Percentiles rank a stretch among this genome's conserved stretches.
Evolutionary conservation across 257 asterid genomes (phyloP).

Genomic region (Primulina eburnea): DNA sequence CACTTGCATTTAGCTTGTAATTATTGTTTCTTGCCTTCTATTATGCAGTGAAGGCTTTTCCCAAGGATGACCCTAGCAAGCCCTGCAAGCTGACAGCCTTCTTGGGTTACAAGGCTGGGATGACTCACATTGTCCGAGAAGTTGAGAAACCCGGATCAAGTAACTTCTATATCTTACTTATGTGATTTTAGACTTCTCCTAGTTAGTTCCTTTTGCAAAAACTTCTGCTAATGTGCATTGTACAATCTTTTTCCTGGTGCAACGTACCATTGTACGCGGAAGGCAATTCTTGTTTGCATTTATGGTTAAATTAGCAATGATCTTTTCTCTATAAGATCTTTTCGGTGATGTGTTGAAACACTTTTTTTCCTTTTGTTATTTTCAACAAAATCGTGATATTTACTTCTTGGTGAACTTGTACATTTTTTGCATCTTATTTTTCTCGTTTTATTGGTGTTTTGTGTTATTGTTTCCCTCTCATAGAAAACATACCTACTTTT

Average conservation of each 20-base stretch:
- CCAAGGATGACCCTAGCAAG: constrained; percentile 57
- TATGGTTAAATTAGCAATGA: background rate
- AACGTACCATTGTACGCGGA: background rate
- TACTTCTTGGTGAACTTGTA: background rate
- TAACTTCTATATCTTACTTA: constrained; percentile 19
- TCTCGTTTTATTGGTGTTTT: background rate
- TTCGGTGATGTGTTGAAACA: background rate
- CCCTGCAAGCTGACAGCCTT: constrained; percentile 53
- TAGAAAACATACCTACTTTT: background rate
- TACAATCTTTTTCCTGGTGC: background rate
- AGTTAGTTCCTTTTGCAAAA: background rate
- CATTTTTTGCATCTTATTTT: background rate
- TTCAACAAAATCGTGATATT: background rate
- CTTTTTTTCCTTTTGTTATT: background rate
- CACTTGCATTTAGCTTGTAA: background rate
- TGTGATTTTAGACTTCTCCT: background rate
- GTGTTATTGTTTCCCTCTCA: background rate
- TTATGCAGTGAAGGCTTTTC: constrained; percentile 66
- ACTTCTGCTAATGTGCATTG: background rate
- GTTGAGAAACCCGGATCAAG: constrained; percentile 71
- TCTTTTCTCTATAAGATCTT: too few species aligned
- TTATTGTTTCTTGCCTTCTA: background rate
- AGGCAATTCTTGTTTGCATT: background rate
- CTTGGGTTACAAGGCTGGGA: constrained; percentile 61
- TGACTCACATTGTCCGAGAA: constrained; percentile 65